phyloP scores from a whole-genome alignment of 2,329 filamentous ascomycete species.

The Fusarium robinianum region DNA sequence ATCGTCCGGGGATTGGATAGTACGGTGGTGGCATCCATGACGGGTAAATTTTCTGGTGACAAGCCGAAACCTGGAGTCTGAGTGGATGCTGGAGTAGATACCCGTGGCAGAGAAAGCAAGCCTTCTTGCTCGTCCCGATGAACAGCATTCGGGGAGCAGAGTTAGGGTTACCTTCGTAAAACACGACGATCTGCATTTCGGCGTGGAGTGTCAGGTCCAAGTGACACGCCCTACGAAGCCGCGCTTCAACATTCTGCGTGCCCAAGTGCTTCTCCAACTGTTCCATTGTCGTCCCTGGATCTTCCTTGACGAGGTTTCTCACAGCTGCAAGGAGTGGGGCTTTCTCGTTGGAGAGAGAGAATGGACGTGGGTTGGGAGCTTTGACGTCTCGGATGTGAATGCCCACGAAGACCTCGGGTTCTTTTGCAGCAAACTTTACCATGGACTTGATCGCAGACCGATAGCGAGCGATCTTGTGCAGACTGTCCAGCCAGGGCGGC shows the following conservation, averaged over 20 bases:
- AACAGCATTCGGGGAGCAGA: conserved; percentile 28
- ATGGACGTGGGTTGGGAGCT: conserved; percentile 13
- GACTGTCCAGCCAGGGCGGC: conserved; percentile 18
- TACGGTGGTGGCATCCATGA: conserved; percentile 37
- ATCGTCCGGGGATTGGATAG: conserved; percentile 2
- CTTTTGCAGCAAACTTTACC: conserved; percentile 35
- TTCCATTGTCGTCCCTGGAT: conserved; percentile 17
- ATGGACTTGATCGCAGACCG: conserved; percentile 33
- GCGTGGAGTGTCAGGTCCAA: conserved; percentile 37
- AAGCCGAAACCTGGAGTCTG: conserved; percentile 33
- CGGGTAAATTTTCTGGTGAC: conserved; percentile 42
- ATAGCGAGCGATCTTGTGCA: conserved; percentile 40
- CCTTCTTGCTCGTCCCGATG: conserved; percentile 42
- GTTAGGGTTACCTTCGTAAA: conserved; percentile 37
- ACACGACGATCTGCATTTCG: conserved; percentile 40
- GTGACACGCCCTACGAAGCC: conserved; percentile 27
- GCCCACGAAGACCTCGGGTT: conserved; percentile 27
- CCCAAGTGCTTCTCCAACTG: conserved; percentile 4
- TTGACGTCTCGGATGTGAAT: conserved; percentile 27
- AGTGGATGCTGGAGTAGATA: conserved; percentile 35
- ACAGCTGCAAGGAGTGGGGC: neutral
- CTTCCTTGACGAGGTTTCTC: neutral
- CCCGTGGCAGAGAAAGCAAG: conserved; percentile 39
- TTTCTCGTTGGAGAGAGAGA: neutral
- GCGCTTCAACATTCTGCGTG: conserved; percentile 1